Percentiles rank a stretch among this genome's conserved stretches.
These are phyloP conservation scores for Leccinum longicurvipes DNA, from an alignment of 768 basidiomycete species.

Conservation along the genomic window DNA sequence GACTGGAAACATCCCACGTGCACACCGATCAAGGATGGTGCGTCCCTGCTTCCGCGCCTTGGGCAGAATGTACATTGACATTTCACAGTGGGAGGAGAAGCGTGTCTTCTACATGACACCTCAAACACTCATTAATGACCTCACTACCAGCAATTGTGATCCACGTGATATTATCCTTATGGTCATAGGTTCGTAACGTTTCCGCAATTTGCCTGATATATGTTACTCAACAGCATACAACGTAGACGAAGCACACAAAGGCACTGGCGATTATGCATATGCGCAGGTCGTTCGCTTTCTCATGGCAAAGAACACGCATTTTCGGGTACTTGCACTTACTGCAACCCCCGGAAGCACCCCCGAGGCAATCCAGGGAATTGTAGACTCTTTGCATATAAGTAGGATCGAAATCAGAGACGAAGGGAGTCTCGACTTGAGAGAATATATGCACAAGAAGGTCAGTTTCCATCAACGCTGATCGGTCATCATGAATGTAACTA, in stretches of 20 bases:
- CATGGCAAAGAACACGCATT: constrained; percentile 93
- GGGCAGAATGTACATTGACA: neutral
- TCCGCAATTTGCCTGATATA: neutral
- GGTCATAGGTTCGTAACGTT: constrained; percentile 65
- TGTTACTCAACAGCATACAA: constrained; percentile 1
- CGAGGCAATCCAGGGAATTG: constrained; percentile 83
- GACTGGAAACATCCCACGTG: constrained; percentile 66
- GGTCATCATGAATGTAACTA: neutral
- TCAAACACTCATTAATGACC: constrained; percentile 89
- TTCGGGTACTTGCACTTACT: constrained; percentile 88
- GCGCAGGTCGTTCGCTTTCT: constrained; percentile 83
- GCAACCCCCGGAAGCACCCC: constrained; percentile 89
- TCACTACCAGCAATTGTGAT: constrained; percentile 71
- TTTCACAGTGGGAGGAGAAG: constrained; percentile 69
- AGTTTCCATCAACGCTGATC: constrained; percentile 9
- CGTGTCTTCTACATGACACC: constrained; percentile 95
- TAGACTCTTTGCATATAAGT: constrained; percentile 94
- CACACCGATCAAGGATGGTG: constrained; percentile 58
- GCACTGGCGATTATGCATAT: constrained; percentile 91
- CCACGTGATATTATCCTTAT: constrained; percentile 77
- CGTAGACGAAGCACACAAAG: constrained; percentile 92
- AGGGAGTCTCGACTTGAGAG: constrained; percentile 78
- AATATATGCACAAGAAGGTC: constrained; percentile 88
- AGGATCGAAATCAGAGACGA: constrained; percentile 94
- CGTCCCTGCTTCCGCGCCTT: constrained; percentile 20